phyloP scores from a whole-genome alignment of 1,139 yeast genomes.

The Arxiozyma telluris region DNA sequence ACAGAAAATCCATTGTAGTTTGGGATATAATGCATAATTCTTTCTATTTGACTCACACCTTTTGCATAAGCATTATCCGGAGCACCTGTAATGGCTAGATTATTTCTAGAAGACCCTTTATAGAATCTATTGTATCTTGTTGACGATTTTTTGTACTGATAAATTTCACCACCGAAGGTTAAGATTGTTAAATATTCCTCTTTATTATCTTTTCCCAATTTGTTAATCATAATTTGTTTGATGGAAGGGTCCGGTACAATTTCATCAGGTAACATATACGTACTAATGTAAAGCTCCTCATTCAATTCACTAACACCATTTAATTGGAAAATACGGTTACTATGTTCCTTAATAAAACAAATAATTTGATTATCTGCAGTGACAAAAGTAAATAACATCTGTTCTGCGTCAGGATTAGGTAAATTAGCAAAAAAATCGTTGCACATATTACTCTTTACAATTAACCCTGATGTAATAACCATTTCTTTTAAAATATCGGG shows the following conservation, averaged over 20 bases:
- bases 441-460: constrained; percentile 38
- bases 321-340: constrained; percentile 57
- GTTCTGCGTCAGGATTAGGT: constrained; percentile 31
- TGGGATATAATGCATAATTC: constrained; percentile 54
- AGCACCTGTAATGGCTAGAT: constrained; percentile 53
- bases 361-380: constrained; percentile 71
- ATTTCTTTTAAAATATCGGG: constrained; percentile 51
- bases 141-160: constrained; percentile 52
- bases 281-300: constrained; percentile 43
- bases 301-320: constrained; percentile 51
- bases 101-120: constrained; percentile 40
- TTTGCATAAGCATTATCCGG: constrained; percentile 65
- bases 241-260: constrained; percentile 64
- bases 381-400: constrained; percentile 53
- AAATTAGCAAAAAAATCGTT: constrained; percentile 26
- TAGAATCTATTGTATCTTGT: constrained; percentile 38
- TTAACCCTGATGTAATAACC: constrained; percentile 62
- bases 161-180: constrained; percentile 73
- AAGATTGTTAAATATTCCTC: constrained; percentile 60
- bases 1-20: constrained; percentile 51
- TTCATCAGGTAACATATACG: constrained; percentile 50
- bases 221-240: constrained; percentile 59
- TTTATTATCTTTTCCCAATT: constrained; percentile 49
- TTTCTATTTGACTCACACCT: constrained; percentile 56
- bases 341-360: constrained; percentile 54